Conservation (phyloP, 345 rosid genomes). For the Gynandropsis gynandra region DNA sequence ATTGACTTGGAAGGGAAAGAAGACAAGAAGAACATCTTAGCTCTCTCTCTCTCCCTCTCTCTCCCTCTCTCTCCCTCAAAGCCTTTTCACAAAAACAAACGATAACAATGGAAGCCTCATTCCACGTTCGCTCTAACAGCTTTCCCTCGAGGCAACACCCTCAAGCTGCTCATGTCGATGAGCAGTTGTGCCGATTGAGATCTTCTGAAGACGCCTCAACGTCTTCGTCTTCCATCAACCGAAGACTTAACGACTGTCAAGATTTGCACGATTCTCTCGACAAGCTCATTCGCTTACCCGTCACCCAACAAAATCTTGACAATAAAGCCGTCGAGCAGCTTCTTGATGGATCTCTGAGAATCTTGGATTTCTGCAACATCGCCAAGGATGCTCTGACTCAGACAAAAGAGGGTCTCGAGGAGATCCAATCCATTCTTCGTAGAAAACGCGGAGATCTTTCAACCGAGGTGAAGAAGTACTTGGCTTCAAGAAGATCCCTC, state of each 20-base stretch:
- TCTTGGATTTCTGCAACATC: constrained; percentile 37
- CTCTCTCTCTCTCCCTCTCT: no score
- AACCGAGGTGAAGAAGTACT: no score
- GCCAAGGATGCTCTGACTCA: no score
- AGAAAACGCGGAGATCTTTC: no score
- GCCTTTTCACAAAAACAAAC: constrained; percentile 6
- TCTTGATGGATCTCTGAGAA: constrained; percentile 32
- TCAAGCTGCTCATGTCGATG: constrained; percentile 27
- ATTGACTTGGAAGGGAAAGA: constrained; percentile 6
- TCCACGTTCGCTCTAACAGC: constrained; percentile 44
- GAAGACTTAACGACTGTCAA: constrained; percentile 20
- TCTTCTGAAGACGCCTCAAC: constrained; percentile 20
- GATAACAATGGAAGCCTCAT: constrained; percentile 38
- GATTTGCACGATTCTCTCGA: constrained; percentile 32
- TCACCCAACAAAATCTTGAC: constrained; percentile 18
- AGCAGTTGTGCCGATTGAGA: constrained; percentile 30
- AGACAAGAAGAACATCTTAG: constrained; percentile 16
- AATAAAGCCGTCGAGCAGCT: constrained; percentile 20
- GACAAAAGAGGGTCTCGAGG: no score
- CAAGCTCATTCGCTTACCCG: constrained; percentile 26
- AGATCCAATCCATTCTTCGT: no score
- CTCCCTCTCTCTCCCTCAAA: background rate
- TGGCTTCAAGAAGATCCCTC: no score
- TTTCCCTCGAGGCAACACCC: constrained; percentile 40
- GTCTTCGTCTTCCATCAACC: constrained; percentile 24